Conservation (phyloP, 768 basidiomycete genomes). For the Trametopsis cervina region DNA sequence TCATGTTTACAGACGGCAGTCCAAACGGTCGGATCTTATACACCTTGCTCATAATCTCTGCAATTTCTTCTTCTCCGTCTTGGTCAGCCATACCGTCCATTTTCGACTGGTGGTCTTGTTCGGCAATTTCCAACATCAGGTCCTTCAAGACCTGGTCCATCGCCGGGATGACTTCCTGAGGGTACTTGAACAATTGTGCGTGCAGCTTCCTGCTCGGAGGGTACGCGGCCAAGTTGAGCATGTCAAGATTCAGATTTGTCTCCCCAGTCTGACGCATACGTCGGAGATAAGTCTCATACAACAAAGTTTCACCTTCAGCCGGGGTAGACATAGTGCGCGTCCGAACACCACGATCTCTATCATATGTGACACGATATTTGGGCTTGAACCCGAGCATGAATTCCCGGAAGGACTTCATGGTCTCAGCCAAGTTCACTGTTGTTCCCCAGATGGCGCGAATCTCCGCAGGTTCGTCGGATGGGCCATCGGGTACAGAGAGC, state of each 20-base stretch:
- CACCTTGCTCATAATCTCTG: constrained; percentile 77
- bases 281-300: constrained; percentile 79
- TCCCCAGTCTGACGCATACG: constrained; percentile 90
- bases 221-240: constrained; percentile 79
- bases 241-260: constrained; percentile 88
- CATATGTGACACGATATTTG: constrained; percentile 74
- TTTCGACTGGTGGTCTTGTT: constrained; percentile 67
- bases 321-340: constrained; percentile 49
- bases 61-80: constrained; percentile 79
- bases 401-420: constrained; percentile 84
- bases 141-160: constrained; percentile 98
- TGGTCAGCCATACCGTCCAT: constrained; percentile 70
- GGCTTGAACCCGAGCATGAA: constrained; percentile 91
- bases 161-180: constrained; percentile 93
- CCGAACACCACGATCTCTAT: constrained; percentile 51
- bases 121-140: constrained; percentile 81
- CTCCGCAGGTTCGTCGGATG: constrained; percentile 73
- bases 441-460: constrained; percentile 97
- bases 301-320: constrained; percentile 55
- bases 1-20: constrained; percentile 81
- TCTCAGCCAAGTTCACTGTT: constrained; percentile 84
- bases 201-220: constrained; percentile 80
- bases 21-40: constrained; percentile 96
- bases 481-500: constrained; percentile 54
- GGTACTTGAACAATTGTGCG: constrained; percentile 82